A percentile compares a stretch with the other conserved stretches of the same genome.
Evolutionary conservation across 2,329 filamentous ascomycete genomes (phyloP).

Genomic region (Aspergillus sp.): DNA sequence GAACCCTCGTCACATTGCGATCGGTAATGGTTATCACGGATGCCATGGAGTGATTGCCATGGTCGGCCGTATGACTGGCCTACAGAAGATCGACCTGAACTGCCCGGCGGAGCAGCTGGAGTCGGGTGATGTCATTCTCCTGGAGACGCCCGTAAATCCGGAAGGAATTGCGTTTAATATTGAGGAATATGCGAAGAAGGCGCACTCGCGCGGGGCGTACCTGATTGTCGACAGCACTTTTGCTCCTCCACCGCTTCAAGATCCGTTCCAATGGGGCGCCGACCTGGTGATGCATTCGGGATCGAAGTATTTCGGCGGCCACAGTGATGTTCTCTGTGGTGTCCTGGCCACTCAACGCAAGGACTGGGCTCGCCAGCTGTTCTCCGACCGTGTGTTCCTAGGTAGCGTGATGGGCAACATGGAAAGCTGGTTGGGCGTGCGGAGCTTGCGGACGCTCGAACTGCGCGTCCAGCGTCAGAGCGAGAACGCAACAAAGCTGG

Average conservation of each 20-base stretch:
- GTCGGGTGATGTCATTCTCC: conserved; percentile 78
- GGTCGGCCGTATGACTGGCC: conserved; percentile 71
- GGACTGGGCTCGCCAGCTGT: conserved; percentile 61
- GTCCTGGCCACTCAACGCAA: conserved; percentile 65
- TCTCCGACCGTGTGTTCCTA: conserved; percentile 69
- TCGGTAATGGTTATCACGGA: conserved; percentile 87
- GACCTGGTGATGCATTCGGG: conserved; percentile 90
- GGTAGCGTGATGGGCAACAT: conserved; percentile 84
- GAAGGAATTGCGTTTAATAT: conserved; percentile 79
- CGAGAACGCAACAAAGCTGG: conserved; percentile 66
- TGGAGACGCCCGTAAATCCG: conserved; percentile 94
- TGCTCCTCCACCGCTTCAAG: conserved; percentile 82
- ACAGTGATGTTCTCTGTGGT: conserved; percentile 90
- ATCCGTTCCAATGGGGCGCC: conserved; percentile 78
- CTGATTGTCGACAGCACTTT: conserved; percentile 90
- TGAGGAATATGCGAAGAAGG: conserved; percentile 66
- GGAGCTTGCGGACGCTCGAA: conserved; percentile 82
- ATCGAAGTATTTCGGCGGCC: conserved; percentile 95
- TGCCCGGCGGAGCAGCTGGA: conserved; percentile 65
- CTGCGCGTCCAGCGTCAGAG: conserved; percentile 78
- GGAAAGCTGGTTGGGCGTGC: conserved; percentile 87
- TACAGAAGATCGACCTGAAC: conserved; percentile 70
- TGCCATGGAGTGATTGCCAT: conserved; percentile 81
- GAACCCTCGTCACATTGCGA: conserved; percentile 78
- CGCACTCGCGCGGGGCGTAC: conserved; percentile 69